A percentile compares a stretch with the other conserved stretches of the same genome.
Conservation (phyloP, 176 grass and related monocot genomes). For the Bothriochloa decipiens region DNA sequence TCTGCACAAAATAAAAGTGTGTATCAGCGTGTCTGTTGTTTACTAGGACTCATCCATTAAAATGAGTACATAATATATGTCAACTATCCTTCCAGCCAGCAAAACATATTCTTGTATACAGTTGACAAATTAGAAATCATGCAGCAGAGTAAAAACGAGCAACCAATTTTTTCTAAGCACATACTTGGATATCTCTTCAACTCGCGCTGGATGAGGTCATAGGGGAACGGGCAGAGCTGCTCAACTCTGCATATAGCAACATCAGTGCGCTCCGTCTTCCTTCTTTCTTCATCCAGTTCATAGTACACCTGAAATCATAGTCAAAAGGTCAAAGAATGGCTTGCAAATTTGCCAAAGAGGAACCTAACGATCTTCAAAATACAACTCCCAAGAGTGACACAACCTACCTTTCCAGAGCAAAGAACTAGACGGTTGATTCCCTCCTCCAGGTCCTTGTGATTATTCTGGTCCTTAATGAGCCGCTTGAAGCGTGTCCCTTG, state of each 20-base stretch:
- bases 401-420: conserved; percentile 87
- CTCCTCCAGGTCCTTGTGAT: conserved; percentile 82
- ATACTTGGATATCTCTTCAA: conserved; percentile 98
- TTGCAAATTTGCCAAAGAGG: background rate
- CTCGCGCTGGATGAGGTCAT: conserved; percentile 90
- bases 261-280: conserved; percentile 63
- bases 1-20: conserved; percentile 51
- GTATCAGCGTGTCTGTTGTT: conserved; percentile 9
- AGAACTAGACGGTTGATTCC: conserved; percentile 84
- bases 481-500: conserved; percentile 98
- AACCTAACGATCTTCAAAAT: background rate
- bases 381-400: conserved; percentile 8
- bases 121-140: background rate
- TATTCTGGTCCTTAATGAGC: conserved; percentile 85
- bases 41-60: background rate
- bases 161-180: conserved; percentile 14
- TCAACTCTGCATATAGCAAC: conserved; percentile 97
- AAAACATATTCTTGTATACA: background rate
- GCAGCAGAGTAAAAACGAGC: background rate
- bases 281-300: conserved; percentile 92
- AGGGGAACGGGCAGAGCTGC: conserved; percentile 93
- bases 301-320: conserved; percentile 74
- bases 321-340: conserved; percentile 1
- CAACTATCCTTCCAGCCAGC: background rate
- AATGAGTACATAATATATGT: background rate